Base-by-base conservation (phyloP, 345 rosid genomes). In the Populus alba region DNA sequence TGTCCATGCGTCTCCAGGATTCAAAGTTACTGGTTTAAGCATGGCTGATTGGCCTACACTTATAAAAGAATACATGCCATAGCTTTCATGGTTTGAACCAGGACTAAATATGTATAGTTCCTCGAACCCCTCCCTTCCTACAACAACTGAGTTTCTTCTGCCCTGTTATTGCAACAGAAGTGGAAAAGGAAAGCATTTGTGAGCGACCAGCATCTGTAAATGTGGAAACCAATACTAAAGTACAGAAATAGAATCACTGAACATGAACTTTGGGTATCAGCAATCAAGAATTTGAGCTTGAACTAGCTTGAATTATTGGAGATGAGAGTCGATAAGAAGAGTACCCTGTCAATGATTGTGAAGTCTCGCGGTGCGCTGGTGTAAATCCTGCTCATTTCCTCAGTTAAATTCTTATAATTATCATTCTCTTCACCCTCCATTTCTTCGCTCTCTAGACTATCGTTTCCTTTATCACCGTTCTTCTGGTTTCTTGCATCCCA, bases 31-130 rank as follows among this genome's bases (percentile, higher is more conserved):
- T 55, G 94, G 94, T 29, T 85, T 88, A 23, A 95, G 85, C 86
- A 87, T 70, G 8, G 97, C 93, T 18, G 94, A 80, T 72, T 87
- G 90, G 16, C 94, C 98, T 49, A 93, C 70, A 70, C 93, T 89
- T 55, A 93, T 83, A 79, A 84, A 95, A 70, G 96, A 88, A 80
- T 91, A 93, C 84, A 85, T 89, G 74, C 92, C 83, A 63, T 92
- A 92, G 78, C 81, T 85, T 77, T 90, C 95, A 77, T 90, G 86
- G 39, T 38, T 83, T 17, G 97, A 91, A 22, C 99, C 97, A 13
- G 99, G 98, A 75, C 99, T 95, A 81, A 85, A 87, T 73, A 95
- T 77, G 77, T 95, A 95, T 62, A 93, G 78, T 84, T 92, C 98
- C 35, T 90, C 85, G 43, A 92, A 91, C 8, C 97, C 97, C 5